Base-by-base conservation (phyloP, 345 rosid species). In the Heritiera fomes region DNA sequence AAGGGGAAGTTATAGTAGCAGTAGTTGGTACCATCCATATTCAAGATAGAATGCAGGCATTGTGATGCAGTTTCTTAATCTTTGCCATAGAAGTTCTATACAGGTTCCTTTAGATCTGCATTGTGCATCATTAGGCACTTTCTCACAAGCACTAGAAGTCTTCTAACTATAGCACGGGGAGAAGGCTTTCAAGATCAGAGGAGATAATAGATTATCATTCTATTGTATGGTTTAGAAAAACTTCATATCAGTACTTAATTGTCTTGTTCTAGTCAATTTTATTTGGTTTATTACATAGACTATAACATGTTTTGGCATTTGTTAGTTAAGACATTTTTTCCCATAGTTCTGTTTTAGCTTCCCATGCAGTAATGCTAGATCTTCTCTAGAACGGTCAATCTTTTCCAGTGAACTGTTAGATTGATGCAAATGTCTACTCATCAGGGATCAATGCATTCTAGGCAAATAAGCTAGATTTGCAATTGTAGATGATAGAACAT, bases 1-100 rank as follows among this genome's bases (percentile, higher is more conserved):
- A 72, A 87, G 97, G 88, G 94, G 93, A 83, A 88, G 98, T 87
- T 92, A 92, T 90, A 91, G 91, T 88, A 87, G 92, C 93, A 87
- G 89, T 91, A 88, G 95, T 91, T 93, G 99, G 45, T 95, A 91
- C 84, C 98, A 95, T 88, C 99, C 99, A 66, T 95, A 93, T 79
- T 86, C 92, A 77, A 93, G 98, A 83, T 95, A 90, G 92, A 81
- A 52, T 75, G 77, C 15, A 67, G 63, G 73, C 82, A 61, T 73
- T 77, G 52, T 75, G 74, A 80, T 82, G 86, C 83, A 78, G 85
- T 81, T 83, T 53, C 83, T 80, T 85, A 82, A 82, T 78, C 80
- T 81, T 79, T 84, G 78, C 83, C 78, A 75, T 88, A 88, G 89
- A 82, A 83, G 88, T 83, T 83, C 66, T 85, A 45, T 67, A 72